Evolutionary conservation across 208 protist species (phyloP), one percentile per base, ranked within the genome.

Genomic region (Wallacemonas collosoma): DNA sequence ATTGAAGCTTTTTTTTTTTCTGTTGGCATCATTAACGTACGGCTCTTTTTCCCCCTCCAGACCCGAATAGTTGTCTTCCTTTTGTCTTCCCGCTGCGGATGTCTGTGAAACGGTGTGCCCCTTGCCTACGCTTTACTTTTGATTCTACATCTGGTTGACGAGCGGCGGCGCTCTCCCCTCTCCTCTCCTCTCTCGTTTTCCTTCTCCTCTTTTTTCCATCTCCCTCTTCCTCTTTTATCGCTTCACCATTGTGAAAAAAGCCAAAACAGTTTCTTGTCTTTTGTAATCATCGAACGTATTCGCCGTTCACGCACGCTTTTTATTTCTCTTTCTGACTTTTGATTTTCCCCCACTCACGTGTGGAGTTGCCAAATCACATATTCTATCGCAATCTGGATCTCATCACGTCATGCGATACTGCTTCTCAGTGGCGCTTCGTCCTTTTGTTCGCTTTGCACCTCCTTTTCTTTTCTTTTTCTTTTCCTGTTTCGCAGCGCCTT

Each of bases 281-380:
- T 74, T 70, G 47, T 50, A 14, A 50, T 50, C 1, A 14, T 50
- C 8, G 45, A 50, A 50, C 12, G 45, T 12, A 6, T 14, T 50
- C 12, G 6, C 8, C 45, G 45, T 50, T 50, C 45, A 50, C 45
- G 45, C 73, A 38, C 53, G 26, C 45, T 79, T 79, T 79, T 77
- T 79, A 55, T 79, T 72, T 41, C 73, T 43, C 72, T 54, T 68
- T 45, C 26, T 26, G 26, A 26, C 26, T 26, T 26, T 26, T 26
- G 26, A 26, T 50, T 50, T 12, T 50, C 8, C 45, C 45, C 45
- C 45, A 50, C 45, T 50, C 45, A 50, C 6, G 26, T 26, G 26
- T 26, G 26, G 26, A 26, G 26, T 26, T 26, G 26, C 26, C 26
- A 26, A 26, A 26, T 26, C 26, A 26, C 26, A 26, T 26, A 26